Base-by-base conservation (phyloP, 352 stramenopile species). In the Globisporangium camurandrum region DNA sequence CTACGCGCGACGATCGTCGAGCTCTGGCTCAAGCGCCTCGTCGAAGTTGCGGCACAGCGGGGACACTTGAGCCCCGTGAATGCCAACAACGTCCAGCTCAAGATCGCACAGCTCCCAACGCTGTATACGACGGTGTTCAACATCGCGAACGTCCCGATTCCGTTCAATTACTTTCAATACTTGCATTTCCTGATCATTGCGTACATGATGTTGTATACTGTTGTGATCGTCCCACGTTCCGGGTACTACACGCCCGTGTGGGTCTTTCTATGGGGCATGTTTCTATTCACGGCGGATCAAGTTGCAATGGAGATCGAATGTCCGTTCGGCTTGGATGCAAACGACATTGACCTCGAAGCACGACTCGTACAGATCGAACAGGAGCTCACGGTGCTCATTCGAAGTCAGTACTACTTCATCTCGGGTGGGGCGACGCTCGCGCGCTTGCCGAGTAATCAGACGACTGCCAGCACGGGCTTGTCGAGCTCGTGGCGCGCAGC, bases 91-190 rank as follows among this genome's bases (percentile, higher is more conserved):
- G 51, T 89, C 28, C 77, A 89, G 50, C 42, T 72, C 7, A 87
- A 87, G 56, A 67, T 92, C 19, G 61, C 80, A 23, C 66, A 76
- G 51, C 63, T 92, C 6, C 74, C 78, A 12, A 71, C 69, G 27
- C 62, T 91, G 10, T 91, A 88, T 56, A 88, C 80, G 23, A 87
- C 77, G 1, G 71, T 92, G 33, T 92, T 86, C 60, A 88, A 84
- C 56, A 89, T 92, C 51, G 77, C 81, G 26, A 89, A 92, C 51
- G 75, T 89, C 10, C 80, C 80, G 17, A 92, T 92, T 49, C 80
- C 81, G 24, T 89, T 92, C 69, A 88, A 88, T 65, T 92, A 92
- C 56, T 87, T 85, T 66, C 81, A 89, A 56, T 89, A 88, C 45
- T 62, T 89, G 3, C 73, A 88, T 48, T 67, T 83, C 4, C 56